Evolutionary conservation across 2,329 filamentous ascomycete species (phyloP), one percentile per base, ranked within the genome.

Genomic region (Aspergillus unguis): DNA sequence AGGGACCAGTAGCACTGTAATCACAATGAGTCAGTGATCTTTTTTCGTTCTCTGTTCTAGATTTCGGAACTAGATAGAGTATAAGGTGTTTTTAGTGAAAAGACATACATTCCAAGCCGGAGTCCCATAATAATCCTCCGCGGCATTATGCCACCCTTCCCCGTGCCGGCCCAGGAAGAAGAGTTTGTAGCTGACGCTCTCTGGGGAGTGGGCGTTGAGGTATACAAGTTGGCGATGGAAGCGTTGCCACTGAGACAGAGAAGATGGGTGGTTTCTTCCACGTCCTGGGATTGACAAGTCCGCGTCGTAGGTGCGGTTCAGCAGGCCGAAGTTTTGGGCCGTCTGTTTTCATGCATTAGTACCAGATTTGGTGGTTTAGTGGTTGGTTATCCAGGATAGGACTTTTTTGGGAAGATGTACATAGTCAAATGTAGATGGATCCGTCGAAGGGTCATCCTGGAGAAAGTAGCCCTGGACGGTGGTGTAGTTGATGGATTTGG

Each of bases 131-230:
- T 73, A 79, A 2, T 70, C 64, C 62, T 85, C 78, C 1, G 81
- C 82, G 7, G 80, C 80, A 59, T 85, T 85, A 66, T 85, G 80
- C 59, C 71, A 79, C 7, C 82, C 82, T 62, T 85, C 76, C 17
- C 83, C 83, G 61, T 85, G 83, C 27, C 83, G 77, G 33, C 79
- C 82, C 45, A 84, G 66, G 65, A 80, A 83, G 27, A 85, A 66
- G 2, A 85, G 70, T 43, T 79, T 79, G 67, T 83, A 85, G 33
- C 73, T 68, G 5, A 77, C 71, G 48, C 72, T 70, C 0, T 61
- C 47, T 1, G 67, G 66, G 0, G 72, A 66, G 3, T 75, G 49
- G 51, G 59, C 45, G 59, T 80, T 79, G n/a, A 84, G 62, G 9
- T 66, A 65, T 8, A 66, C 55, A 11, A 84, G 70, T 60, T 81